phyloP scores from a whole-genome alignment of 75 land plant species.

The Pinus taeda region DNA sequence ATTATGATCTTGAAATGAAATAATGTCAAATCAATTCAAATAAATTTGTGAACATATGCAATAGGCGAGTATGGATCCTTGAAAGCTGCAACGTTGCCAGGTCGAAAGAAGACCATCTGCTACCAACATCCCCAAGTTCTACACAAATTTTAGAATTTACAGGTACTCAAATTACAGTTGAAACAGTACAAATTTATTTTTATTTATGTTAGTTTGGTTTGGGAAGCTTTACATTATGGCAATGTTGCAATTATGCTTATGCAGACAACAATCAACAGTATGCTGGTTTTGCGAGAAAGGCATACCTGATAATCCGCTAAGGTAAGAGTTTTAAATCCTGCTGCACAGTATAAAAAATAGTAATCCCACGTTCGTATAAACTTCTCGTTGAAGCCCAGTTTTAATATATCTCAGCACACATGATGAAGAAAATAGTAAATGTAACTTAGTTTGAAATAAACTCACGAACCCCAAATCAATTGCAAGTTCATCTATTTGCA shows the following conservation, averaged over 20 bases:
- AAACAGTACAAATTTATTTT: neutral
- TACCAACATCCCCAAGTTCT: neutral
- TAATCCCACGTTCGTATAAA: constrained; percentile 95
- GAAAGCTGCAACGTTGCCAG: constrained; percentile 56
- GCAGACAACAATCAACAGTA: neutral
- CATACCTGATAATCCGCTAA: constrained; percentile 76
- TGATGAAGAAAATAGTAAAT: neutral
- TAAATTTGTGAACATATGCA: too few species aligned
- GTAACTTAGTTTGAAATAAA: neutral
- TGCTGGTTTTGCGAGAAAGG: neutral
- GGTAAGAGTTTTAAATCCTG: constrained; percentile 76
- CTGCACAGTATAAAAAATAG: constrained; percentile 89
- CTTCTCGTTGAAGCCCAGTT: constrained; percentile 75
- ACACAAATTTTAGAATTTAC: neutral
- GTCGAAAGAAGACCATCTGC: constrained; percentile 86
- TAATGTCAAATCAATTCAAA: too few species aligned
- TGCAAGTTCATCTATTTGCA: neutral
- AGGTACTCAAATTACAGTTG: neutral
- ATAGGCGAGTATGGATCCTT: too few species aligned
- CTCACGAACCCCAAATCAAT: neutral
- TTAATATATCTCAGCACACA: constrained; percentile 46
- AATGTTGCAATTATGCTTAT: neutral
- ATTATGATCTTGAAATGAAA: too few species aligned
- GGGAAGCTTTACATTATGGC: neutral
- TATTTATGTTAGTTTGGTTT: neutral